Percentiles rank a stretch among this genome's conserved stretches.
These are phyloP conservation scores for Boletus sp. DNA, from an alignment of 768 basidiomycete species.

Conservation along the genomic window DNA sequence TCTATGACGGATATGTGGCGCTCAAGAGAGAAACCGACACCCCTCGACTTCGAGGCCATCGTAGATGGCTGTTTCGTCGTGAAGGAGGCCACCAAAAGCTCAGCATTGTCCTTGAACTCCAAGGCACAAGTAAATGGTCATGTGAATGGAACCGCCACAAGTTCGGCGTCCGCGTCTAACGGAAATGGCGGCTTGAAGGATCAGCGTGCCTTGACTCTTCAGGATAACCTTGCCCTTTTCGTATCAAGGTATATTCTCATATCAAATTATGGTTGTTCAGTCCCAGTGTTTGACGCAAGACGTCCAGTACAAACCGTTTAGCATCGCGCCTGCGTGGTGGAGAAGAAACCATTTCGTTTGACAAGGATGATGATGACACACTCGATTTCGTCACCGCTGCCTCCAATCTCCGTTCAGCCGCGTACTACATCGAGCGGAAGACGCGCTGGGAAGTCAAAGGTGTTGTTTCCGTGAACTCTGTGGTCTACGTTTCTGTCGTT, in stretches of 20 bases:
- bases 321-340: slow-evolving; percentile 62
- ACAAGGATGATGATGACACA: slow-evolving; percentile 97
- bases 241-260: slow-evolving; percentile 63
- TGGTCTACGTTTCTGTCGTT: neutral
- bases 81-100: slow-evolving; percentile 25
- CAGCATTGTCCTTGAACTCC: slow-evolving; percentile 9
- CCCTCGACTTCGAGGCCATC: slow-evolving; percentile 80
- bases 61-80: slow-evolving; percentile 57
- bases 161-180: slow-evolving; percentile 9
- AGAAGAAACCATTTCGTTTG: slow-evolving; percentile 78
- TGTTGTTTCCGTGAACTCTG: slow-evolving; percentile 24
- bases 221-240: slow-evolving; percentile 82
- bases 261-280: neutral
- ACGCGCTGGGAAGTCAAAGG: slow-evolving; percentile 98
- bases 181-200: slow-evolving; percentile 59
- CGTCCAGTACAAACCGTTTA: slow-evolving; percentile 70
- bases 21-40: slow-evolving; percentile 77
- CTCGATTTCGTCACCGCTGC: slow-evolving; percentile 96
- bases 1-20: slow-evolving; percentile 98
- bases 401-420: slow-evolving; percentile 86
- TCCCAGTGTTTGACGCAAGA: slow-evolving; percentile 5
- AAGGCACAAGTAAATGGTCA: slow-evolving; percentile 29
- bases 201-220: slow-evolving; percentile 70
- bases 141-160: slow-evolving; percentile 10
- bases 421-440: slow-evolving; percentile 85